Conservation (phyloP, 208 protist genomes). For the Phytomonas francai region DNA sequence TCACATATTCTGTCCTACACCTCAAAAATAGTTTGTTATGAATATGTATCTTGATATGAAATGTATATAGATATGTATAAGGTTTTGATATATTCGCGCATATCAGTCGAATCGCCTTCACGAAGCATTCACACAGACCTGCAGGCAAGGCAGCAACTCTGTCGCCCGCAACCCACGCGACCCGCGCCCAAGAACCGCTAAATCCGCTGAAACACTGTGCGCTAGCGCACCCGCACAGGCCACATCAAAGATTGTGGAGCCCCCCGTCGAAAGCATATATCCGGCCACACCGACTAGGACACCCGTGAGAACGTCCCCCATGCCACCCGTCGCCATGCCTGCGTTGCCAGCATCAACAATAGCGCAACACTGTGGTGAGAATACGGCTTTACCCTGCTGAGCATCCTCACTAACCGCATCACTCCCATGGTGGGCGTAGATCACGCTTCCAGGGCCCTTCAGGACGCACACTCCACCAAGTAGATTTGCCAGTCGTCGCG, state of each 20-base stretch:
- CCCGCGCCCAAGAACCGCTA: slow-evolving; percentile 32
- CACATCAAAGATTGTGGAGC: slow-evolving; percentile 19
- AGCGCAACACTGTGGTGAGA: slow-evolving; percentile 19
- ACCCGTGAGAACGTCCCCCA: slow-evolving; percentile 79
- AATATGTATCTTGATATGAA: background rate
- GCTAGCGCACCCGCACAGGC: slow-evolving; percentile 47
- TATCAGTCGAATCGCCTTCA: background rate
- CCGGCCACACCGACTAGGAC: slow-evolving; percentile 43
- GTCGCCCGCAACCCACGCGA: slow-evolving; percentile 61
- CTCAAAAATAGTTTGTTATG: background rate
- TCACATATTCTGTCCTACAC: background rate
- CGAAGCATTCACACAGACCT: slow-evolving; percentile 39
- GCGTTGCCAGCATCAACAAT: slow-evolving; percentile 74
- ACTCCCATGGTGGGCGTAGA: slow-evolving; percentile 18
- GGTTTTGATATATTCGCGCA: background rate
- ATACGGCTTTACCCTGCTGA: background rate
- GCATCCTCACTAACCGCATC: background rate
- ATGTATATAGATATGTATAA: background rate
- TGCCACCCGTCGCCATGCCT: slow-evolving; percentile 80
- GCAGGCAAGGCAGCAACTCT: slow-evolving; percentile 37
- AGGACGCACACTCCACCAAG: slow-evolving; percentile 59
- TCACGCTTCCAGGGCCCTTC: slow-evolving; percentile 69
- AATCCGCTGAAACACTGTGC: slow-evolving; percentile 65
- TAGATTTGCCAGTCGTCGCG: slow-evolving; percentile 26
- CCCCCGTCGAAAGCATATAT: background rate